Evolutionary conservation across 495 filamentous ascomycete species (phyloP), one percentile per base, ranked within the genome.

Genomic region (Darksidea phi): DNA sequence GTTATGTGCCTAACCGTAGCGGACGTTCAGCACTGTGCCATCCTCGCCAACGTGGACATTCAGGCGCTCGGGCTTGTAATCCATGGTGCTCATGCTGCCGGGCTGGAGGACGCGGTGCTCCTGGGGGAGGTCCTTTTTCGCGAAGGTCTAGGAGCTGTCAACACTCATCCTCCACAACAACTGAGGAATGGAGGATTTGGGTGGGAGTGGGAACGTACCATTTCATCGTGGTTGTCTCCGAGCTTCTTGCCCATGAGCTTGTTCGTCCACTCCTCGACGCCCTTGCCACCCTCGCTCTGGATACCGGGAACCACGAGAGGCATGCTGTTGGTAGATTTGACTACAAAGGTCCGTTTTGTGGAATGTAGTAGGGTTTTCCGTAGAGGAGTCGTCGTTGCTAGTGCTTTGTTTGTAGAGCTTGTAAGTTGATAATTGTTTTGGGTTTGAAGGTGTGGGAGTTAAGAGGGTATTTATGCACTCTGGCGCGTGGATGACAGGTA

Each of bases 251-350:
- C 88, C 51, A 86, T 82, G 15, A 93, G 77, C 79, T 90, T 89
- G 72, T 79, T 83, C 42, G 74, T 74, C 89, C 89, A 93, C 47
- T 70, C 67, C 61, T 86, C 82, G 38, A 84, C 84, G 70, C 76
- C 72, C 80, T 25, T 80, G 75, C 72, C 77, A 41, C 74, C 70
- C 6, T 49, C 56, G 73, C 77, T 80, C 69, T 78, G 81, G 76
- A 91, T 76, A 69, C 84, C 87, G 13, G 88, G 88, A 17, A 91
- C 82, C 69, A 93, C 85, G 75, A 93, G 88, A 79, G 89, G 89
- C 89, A 93, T 93, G 24, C 51, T 60, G 54, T 6, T 47, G 2
- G 41, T 6, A 4, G 54, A 21, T 18, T 17, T 47, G 26, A 4
- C 20, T 41, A 41, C 32, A 24, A 18, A 20, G 52, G 36, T 42